A percentile compares a stretch with the other conserved stretches of the same genome.
Evolutionary conservation across 2,329 filamentous ascomycete species (phyloP).

Genomic region (Rhytidhysteron rufulum): DNA sequence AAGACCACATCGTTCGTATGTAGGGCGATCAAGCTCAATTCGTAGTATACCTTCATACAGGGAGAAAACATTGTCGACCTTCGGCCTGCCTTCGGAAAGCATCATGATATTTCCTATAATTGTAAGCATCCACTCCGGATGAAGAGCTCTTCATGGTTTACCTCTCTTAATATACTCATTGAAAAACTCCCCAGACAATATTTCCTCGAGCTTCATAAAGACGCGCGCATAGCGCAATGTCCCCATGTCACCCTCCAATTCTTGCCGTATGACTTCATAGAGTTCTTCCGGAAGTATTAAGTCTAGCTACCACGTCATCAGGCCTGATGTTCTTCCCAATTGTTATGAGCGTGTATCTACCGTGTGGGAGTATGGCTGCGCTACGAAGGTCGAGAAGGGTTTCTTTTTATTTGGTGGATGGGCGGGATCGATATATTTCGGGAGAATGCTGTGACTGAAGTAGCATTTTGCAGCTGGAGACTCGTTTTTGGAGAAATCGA

Average conservation of each 20-base stretch:
- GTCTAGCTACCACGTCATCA: conserved; percentile 60
- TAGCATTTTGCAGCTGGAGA: conserved; percentile 61
- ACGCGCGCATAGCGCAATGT: conserved; percentile 61
- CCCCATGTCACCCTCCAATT: conserved; percentile 43
- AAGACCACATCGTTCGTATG: conserved; percentile 78
- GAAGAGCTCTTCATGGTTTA: conserved; percentile 29
- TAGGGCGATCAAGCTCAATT: conserved; percentile 75
- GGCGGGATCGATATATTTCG: conserved; percentile 64
- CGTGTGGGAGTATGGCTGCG: conserved; percentile 66
- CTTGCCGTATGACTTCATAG: conserved; percentile 52
- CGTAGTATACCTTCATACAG: conserved; percentile 69
- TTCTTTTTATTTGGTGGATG: conserved; percentile 69
- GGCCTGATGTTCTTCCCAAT: too few species aligned
- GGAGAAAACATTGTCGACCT: conserved; percentile 68
- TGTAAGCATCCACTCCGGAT: conserved; percentile 4
- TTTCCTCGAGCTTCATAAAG: conserved; percentile 65
- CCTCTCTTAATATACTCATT: conserved; percentile 79
- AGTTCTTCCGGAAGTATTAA: conserved; percentile 67
- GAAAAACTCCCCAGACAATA: conserved; percentile 75
- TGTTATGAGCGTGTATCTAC: too few species aligned
- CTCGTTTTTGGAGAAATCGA: conserved; percentile 31
- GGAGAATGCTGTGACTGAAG: conserved; percentile 65
- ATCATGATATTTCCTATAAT: conserved; percentile 69
- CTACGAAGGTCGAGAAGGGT: conserved; percentile 68
- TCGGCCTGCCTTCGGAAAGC: conserved; percentile 72